A percentile compares a stretch with the other conserved stretches of the same genome.
These are phyloP conservation scores for Coemansia sp. DNA, from an alignment of 192 early-diverging fungal genomes.

Conservation along the genomic window DNA sequence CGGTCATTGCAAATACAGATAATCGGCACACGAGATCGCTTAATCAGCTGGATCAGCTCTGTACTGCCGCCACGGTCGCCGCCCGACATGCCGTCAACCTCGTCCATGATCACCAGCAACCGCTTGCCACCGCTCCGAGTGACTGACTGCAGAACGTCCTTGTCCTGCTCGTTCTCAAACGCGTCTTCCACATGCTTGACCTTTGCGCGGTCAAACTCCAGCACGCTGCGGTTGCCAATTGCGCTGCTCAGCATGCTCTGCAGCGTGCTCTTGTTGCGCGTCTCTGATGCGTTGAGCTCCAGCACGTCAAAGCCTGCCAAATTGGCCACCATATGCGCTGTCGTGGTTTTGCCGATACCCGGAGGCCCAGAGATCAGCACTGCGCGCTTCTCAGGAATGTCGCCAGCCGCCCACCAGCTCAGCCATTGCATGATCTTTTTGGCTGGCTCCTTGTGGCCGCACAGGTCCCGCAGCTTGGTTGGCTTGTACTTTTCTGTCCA, in stretches of 20 bases:
- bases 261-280: constrained; percentile 84
- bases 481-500: constrained; percentile 98
- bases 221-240: constrained; percentile 62
- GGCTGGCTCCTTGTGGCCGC: constrained; percentile 80
- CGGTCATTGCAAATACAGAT: constrained; percentile 99
- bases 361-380: constrained; percentile 92
- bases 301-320: constrained; percentile 77
- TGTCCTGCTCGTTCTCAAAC: constrained; percentile 26
- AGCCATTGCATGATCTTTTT: constrained; percentile 76
- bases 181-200: constrained; percentile 23
- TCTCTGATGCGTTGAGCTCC: constrained; percentile 98
- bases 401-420: constrained; percentile 61
- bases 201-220: constrained; percentile 54
- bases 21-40: constrained; percentile 86
- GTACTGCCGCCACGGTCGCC: constrained; percentile 91
- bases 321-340: constrained; percentile 85
- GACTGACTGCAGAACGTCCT: constrained; percentile 18
- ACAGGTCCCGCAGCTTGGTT: constrained; percentile 70
- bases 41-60: constrained; percentile 88
- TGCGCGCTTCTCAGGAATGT: constrained; percentile 50
- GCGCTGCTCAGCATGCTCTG: constrained; percentile 58
- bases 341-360: constrained; percentile 97
- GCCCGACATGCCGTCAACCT: constrained; percentile 98
- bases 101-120: constrained; percentile 93
- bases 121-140: constrained; percentile 28